Base-by-base conservation (phyloP, 176 grass and related monocot genomes). In the Aegilops bicornis region DNA sequence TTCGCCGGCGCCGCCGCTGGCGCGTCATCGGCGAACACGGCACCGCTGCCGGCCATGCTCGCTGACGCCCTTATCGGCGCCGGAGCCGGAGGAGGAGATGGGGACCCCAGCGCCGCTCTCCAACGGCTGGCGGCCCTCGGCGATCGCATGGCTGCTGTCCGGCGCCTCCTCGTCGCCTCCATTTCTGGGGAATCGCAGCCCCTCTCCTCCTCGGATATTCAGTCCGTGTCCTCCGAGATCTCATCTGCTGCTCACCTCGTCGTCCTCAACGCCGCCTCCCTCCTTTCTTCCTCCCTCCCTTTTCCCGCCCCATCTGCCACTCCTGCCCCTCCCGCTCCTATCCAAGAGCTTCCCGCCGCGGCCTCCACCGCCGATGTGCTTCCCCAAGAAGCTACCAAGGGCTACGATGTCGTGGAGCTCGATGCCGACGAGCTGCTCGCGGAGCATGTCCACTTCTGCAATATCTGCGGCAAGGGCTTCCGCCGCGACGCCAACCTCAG, bases 391-490 rank as follows among this genome's bases (percentile, higher is more conserved):
- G 74, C 67, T 10, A 78, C 63, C 29, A 89, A 73, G 65, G 90
- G 79, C 84, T 94, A 84, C 83, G 94, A 99, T 16, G 87, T 96
- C 69, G 86, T 96, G 63, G 97, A 99, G 92, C 89, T 98, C 67
- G 92, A 98, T 68, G 89, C 86, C 31, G 80, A 81, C 22, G 97
- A 98, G 91, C 88, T 98, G 64, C 87, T 98, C 22, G 88, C 87
- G 82, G 97, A 98, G 87, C 97, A 98, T 45, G 85, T 94, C 48
- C 97, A 98, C 90, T 87, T 90, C 73, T 98, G 97, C 82, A 89
- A 96, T 73, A 91, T 98, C 71, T 98, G 97, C 82, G 94, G 97
- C 85, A 98, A 98, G 88, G 92, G 93, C 29, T 98, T 98, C 86
- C 95, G 91, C 90, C 97, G 97, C 71, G 97, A 98, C 68, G 97